phyloP scores from a whole-genome alignment of 2,329 filamentous ascomycete species.

The Ascochyta rabiei region DNA sequence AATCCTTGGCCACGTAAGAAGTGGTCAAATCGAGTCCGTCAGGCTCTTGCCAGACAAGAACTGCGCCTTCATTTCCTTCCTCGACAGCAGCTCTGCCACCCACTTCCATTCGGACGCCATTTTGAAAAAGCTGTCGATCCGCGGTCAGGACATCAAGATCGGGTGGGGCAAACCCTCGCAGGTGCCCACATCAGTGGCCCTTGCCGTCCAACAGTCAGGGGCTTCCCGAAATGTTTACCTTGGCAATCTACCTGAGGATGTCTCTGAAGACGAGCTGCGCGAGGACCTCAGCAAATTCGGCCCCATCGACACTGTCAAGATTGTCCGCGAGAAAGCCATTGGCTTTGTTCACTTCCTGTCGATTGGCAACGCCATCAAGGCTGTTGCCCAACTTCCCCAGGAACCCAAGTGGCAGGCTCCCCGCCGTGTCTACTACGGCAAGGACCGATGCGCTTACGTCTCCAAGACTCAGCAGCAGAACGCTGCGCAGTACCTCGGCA shows the following conservation, averaged over 20 bases:
- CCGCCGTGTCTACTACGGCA: conserved; percentile 96
- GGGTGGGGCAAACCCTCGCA: conserved; percentile 99
- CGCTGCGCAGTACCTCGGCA: conserved; percentile 95
- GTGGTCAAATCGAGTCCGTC: conserved; percentile 98
- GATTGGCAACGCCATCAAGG: conserved; percentile 97
- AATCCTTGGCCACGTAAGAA: conserved; percentile 93
- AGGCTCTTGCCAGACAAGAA: conserved; percentile 97
- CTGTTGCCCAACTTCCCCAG: conserved; percentile 92
- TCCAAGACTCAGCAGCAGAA: conserved; percentile 99
- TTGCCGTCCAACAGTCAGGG: conserved; percentile 95
- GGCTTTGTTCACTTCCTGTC: conserved; percentile 97
- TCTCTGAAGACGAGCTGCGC: conserved; percentile 87
- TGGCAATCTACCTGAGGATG: conserved; percentile 89
- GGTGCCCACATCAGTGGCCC: conserved; percentile 94
- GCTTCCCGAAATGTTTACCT: conserved; percentile 97
- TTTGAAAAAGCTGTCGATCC: conserved; percentile 98
- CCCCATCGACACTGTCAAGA: conserved; percentile 94
- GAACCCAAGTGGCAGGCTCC: conserved; percentile 97
- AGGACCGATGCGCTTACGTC: conserved; percentile 97
- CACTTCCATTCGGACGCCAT: conserved; percentile 99
- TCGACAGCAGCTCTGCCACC: conserved; percentile 95
- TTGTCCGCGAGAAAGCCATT: conserved; percentile 97
- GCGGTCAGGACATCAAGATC: conserved; percentile 99
- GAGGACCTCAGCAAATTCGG: conserved; percentile 97
- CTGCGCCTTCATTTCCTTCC: conserved; percentile 98